Conservation (phyloP, 805 yeast species). For the Dipodascopsis uninucleata region DNA sequence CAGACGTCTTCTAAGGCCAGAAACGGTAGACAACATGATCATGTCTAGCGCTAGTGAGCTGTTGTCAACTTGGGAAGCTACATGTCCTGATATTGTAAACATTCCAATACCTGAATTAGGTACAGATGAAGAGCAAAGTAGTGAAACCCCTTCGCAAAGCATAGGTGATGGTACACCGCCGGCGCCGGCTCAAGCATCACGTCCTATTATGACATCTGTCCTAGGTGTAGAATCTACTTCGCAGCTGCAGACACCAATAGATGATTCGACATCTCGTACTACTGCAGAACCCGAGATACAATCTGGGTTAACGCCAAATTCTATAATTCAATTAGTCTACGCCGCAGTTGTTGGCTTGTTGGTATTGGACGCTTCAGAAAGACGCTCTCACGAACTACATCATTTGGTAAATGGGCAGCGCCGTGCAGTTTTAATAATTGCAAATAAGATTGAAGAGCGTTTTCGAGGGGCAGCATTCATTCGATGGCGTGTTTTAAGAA, state of each 20-base stretch:
- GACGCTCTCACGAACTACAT: conserved; percentile 4
- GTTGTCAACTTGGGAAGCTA: conserved; percentile 11
- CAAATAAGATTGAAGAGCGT: conserved; percentile 1
- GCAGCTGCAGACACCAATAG: too few relatives aligned
- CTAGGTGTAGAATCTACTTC: too few relatives aligned
- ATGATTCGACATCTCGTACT: too few relatives aligned
- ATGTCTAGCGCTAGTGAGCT: conserved; percentile 6
- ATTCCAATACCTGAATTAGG: neutral
- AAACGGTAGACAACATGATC: conserved; percentile 3
- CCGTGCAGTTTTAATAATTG: conserved; percentile 6
- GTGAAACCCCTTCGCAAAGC: neutral
- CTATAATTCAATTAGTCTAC: conserved; percentile 13
- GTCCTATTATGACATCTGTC: too few relatives aligned
- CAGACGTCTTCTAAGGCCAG: conserved; percentile 10
- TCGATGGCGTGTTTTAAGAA: conserved; percentile 11
- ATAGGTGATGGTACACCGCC: conserved; percentile 2
- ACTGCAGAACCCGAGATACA: neutral
- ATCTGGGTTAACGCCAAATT: conserved; percentile 6
- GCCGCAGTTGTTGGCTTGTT: conserved; percentile 18
- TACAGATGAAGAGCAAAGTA: neutral
- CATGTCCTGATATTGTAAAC: conserved; percentile 2
- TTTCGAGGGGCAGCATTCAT: conserved; percentile 6
- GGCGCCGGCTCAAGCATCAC: too few relatives aligned
- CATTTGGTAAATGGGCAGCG: conserved; percentile 9
- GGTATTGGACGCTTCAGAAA: conserved; percentile 6